A percentile compares a stretch with the other conserved stretches of the same genome.
These are phyloP conservation scores for Pythium phragmitis DNA, from an alignment of 352 stramenopile species.

Conservation along the genomic window DNA sequence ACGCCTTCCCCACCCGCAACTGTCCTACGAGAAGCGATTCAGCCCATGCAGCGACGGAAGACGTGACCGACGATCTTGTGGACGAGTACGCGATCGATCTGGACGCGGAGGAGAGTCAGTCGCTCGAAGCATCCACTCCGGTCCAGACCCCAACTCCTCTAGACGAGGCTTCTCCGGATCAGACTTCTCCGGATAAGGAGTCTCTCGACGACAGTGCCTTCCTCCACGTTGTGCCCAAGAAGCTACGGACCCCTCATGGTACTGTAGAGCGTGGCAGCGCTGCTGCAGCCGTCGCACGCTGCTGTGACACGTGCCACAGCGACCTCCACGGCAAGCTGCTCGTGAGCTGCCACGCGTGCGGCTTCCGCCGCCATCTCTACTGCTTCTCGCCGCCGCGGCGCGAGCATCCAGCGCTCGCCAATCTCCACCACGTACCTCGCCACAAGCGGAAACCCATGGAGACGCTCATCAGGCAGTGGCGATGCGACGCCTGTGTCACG, in stretches of 20 bases:
- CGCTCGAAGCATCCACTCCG: not conserved
- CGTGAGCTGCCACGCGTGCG: conserved; percentile 42
- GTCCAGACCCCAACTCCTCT: not conserved
- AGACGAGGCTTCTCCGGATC: not conserved
- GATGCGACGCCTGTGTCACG: conserved; percentile 27
- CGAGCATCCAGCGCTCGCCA: conserved; percentile 47
- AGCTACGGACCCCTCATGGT: conserved; percentile 1
- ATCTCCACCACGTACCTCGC: conserved; percentile 19
- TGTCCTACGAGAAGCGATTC: not conserved
- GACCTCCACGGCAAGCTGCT: conserved; percentile 70
- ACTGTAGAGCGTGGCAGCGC: not conserved
- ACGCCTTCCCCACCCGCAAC: not conserved
- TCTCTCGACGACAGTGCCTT: conserved; percentile 7
- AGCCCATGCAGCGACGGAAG: no score
- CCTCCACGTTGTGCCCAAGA: conserved; percentile 23
- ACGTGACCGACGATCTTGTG: not conserved
- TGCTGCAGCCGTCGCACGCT: not conserved
- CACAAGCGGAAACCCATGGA: conserved; percentile 21
- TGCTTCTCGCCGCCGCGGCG: conserved; percentile 64
- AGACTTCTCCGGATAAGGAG: not conserved
- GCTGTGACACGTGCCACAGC: conserved; percentile 56
- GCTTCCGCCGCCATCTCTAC: conserved; percentile 63
- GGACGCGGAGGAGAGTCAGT: not conserved
- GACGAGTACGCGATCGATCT: conserved; percentile 20
- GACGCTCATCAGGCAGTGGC: conserved; percentile 30